Evolutionary conservation across 441 rosid genomes (phyloP).

Genomic region (Brassica hybrid): DNA sequence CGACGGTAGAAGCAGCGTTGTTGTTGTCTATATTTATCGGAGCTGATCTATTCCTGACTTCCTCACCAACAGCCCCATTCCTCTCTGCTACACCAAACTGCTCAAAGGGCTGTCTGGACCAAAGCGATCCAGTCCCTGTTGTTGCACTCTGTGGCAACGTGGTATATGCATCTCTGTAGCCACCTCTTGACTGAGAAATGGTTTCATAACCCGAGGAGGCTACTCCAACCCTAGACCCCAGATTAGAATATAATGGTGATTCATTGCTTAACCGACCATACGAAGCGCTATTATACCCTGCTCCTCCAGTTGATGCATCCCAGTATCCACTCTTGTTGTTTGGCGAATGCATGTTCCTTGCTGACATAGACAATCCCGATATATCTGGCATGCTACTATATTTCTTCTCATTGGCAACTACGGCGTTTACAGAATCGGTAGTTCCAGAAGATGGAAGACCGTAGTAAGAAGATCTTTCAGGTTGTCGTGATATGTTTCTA

Average conservation of each 20-base stretch:
- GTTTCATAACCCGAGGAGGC: conserved; percentile 56
- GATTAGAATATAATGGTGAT: conserved; percentile 51
- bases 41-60: conserved; percentile 56
- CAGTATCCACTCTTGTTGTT: conserved; percentile 57
- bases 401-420: conserved; percentile 63
- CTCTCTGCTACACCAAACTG: conserved; percentile 91
- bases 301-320: conserved; percentile 56
- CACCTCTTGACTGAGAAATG: conserved; percentile 54
- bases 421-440: conserved; percentile 46
- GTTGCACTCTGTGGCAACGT: conserved; percentile 46
- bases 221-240: conserved; percentile 57
- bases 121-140: conserved; percentile 71
- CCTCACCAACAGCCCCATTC: conserved; percentile 55
- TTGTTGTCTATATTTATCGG: conserved; percentile 48
- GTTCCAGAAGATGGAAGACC: conserved; percentile 53
- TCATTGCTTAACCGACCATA: conserved; percentile 57
- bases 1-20: conserved; percentile 54
- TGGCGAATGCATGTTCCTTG: conserved; percentile 50
- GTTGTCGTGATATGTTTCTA: conserved; percentile 57
- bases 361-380: conserved; percentile 68
- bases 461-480: conserved; percentile 54
- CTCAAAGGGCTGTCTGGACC: conserved; percentile 98
- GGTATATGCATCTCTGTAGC: conserved; percentile 57
- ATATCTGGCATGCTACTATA: conserved; percentile 90
- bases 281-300: conserved; percentile 50